phyloP scores from a whole-genome alignment of 495 filamentous ascomycete species.

The Penicillium alfredii region DNA sequence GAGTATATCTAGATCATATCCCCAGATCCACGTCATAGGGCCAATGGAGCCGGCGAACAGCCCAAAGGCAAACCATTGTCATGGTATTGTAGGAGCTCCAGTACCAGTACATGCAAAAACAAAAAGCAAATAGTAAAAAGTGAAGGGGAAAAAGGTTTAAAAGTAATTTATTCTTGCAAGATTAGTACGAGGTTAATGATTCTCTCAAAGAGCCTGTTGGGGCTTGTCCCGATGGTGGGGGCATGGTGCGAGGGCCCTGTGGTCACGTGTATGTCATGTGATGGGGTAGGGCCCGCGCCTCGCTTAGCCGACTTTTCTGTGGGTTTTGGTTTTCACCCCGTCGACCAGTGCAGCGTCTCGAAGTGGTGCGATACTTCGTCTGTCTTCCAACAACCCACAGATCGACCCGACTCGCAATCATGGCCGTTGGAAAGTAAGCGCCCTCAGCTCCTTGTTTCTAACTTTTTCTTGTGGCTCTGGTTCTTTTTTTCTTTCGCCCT shows the following conservation, averaged over 20 bases:
- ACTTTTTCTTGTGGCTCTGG: too few species aligned
- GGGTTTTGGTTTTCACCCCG: conserved; percentile 40
- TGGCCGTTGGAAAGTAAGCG: conserved; percentile 92
- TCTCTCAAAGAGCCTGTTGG: too few species aligned
- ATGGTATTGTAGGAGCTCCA: too few species aligned
- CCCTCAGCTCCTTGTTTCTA: too few species aligned
- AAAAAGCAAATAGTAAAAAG: conserved; percentile 4
- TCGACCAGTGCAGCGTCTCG: conserved; percentile 34
- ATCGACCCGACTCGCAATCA: conserved; percentile 58
- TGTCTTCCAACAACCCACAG: conserved; percentile 38
- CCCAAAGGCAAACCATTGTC: too few species aligned
- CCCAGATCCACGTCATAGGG: conserved; percentile 10
- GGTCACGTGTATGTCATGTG: conserved; percentile 30
- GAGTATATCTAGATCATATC: not conserved
- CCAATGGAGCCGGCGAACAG: too few species aligned
- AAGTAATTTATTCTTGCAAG: too few species aligned
- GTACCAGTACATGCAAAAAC: not conserved
- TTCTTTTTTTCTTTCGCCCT: conserved; percentile 13
- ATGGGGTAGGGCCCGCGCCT: conserved; percentile 34
- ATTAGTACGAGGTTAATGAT: too few species aligned
- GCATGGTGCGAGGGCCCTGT: too few species aligned
- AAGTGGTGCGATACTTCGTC: conserved; percentile 40
- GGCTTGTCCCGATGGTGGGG: too few species aligned
- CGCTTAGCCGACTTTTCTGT: conserved; percentile 49
- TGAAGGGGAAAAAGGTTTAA: not conserved